phyloP scores from a whole-genome alignment of 441 rosid species.

The Euphorbia celastroides region DNA sequence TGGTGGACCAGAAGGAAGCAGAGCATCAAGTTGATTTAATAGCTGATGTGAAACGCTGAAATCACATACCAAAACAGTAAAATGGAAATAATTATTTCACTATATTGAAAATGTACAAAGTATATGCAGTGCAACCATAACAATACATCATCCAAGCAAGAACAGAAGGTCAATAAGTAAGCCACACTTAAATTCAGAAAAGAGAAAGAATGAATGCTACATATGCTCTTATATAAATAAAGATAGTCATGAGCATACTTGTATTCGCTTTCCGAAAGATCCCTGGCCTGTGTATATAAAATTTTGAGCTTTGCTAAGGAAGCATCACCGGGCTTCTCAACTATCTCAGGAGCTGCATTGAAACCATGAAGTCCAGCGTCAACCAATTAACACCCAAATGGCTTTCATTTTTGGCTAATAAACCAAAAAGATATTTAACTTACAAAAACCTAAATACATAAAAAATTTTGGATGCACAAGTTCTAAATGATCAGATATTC shows the following conservation, averaged over 20 bases:
- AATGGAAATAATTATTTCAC: not conserved
- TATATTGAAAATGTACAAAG: not conserved
- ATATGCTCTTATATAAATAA: not conserved
- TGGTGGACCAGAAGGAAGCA: constrained; percentile 65
- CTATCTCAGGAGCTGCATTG: constrained; percentile 81
- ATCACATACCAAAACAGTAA: constrained; percentile 1
- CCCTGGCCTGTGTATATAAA: constrained; percentile 70
- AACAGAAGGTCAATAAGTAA: not conserved
- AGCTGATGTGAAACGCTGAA: constrained; percentile 57
- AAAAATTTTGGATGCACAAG: not conserved
- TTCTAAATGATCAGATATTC: not conserved
- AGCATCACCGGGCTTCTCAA: constrained; percentile 86
- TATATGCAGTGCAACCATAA: not conserved
- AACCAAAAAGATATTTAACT: not conserved
- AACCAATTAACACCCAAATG: not conserved
- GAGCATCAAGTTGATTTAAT: constrained; percentile 59
- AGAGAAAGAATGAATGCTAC: not conserved
- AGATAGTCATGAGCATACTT: constrained; percentile 33
- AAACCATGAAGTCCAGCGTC: constrained; percentile 20
- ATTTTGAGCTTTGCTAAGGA: constrained; percentile 59
- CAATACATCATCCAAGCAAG: not conserved
- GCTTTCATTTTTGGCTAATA: not conserved
- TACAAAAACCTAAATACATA: not conserved
- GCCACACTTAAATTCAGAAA: not conserved
- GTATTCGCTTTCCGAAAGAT: constrained; percentile 81